A percentile compares a stretch with the other conserved stretches of the same genome.
These are phyloP conservation scores for Fremontodendron californicum DNA, from an alignment of 345 rosid species.

Conservation along the genomic window DNA sequence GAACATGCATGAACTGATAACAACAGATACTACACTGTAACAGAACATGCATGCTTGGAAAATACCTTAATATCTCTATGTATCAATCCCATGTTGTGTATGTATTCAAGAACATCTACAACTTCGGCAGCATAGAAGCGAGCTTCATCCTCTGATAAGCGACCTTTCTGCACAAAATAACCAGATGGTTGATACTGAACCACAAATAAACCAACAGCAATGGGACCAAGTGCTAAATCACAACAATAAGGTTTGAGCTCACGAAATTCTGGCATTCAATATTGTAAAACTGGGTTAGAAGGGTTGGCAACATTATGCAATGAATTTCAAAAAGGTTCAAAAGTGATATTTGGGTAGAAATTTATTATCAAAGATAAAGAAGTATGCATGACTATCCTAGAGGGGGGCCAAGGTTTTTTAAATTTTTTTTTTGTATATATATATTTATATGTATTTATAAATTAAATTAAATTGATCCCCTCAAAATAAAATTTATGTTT, in stretches of 20 bases:
- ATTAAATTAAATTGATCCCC: too few relatives aligned
- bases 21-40: not conserved
- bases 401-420: too few relatives aligned
- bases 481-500: too few relatives aligned
- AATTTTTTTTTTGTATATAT: too few relatives aligned
- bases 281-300: not conserved
- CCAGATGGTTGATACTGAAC: not conserved
- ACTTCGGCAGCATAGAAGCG: constrained; percentile 89
- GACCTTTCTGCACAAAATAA: constrained; percentile 59
- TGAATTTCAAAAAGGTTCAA: not conserved
- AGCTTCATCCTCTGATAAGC: constrained; percentile 80
- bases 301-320: not conserved
- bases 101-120: constrained; percentile 94
- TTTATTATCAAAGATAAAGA: not conserved
- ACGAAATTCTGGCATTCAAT: not conserved
- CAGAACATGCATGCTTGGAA: not conserved
- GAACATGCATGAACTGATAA: constrained; percentile 2
- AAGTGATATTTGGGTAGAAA: not conserved
- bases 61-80: constrained; percentile 96
- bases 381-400: not conserved
- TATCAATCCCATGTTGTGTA: constrained; percentile 84
- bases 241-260: constrained; percentile 1
- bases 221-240: not conserved
- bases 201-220: constrained; percentile 3
- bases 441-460: too few relatives aligned